Base-by-base conservation (phyloP, 139 green algal genomes). In the Penium margaritaceum region DNA sequence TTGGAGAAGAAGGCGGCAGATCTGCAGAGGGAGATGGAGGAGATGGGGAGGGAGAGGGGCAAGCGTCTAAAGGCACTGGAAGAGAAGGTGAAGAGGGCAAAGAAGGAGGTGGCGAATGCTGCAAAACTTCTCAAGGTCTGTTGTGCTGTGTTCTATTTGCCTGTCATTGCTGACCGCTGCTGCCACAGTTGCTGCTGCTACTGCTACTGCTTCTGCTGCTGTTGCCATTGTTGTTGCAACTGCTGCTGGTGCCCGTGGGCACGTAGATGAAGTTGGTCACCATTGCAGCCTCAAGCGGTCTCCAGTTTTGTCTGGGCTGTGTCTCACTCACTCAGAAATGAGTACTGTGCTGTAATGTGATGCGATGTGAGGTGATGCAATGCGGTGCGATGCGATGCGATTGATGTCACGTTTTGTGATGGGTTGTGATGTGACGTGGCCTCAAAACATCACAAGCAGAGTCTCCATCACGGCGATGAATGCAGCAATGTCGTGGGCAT, bases 31-130 rank as follows among this genome's bases (percentile, higher is more conserved):
- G 82, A 94, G 70, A 92, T 96, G 14, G 79, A 80, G 53, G 85
- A 90, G 58, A 91, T 96, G 80, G 83, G 71, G 6, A 88, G 90
- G 75, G 88, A 95, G 44, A 83, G 81, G 6, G 88, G 88, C 24
- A 77, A 84, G 37, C 54, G 54, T 5, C 65, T 85, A 2, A 80
- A 84, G 51, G 66, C 47, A 80, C 70, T 77, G 3, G 43, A 84
- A 36, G 32, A 41, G 29, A 60, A 53, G 39, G 74, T 91, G 53
- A 91, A 92, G 67, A 81, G 74, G 83, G 64, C 77, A 9, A 78
- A 88, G 67, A 83, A 95, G 78, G 47, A 90, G n/a, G 34, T 70
- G 27, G 73, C 67, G 2, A 82, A 80, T 12, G 32, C 85, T 47
- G 44, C 43, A 24, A 71, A 66, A 2, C 33, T 87, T 2, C 39